Evolutionary conservation across 768 basidiomycete species (phyloP), one percentile per base, ranked within the genome.

Genomic region (Leccinum imitatum): DNA sequence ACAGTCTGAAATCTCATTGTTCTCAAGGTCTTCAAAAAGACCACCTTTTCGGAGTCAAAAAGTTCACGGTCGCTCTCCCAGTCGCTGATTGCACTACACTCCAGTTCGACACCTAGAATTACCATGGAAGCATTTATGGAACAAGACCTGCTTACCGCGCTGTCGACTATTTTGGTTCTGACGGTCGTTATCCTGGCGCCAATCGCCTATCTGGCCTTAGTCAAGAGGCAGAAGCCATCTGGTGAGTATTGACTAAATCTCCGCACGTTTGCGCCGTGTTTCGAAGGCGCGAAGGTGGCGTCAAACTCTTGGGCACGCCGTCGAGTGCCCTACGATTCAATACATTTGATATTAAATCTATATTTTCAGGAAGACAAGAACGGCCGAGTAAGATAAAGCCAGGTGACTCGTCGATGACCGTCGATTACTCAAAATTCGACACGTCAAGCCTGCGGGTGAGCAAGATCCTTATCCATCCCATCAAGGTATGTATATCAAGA

Each of bases 391-490:
- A 41, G 5, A 19, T 25, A 4, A 25, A n/a, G 48, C 31, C 44
- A 19, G 47, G 14, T 41, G 53, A 50, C 50, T 23, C 46, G 6
- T 21, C 56, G 17, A 41, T 41, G 48, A 15, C 35, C 10, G 60
- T 35, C 13, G 60, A 63, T 54, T 62, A 63, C 59, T 60, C 68
- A 0, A 53, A 6, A 48, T 76, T 74, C n/a, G 70, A 75, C 33
- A 72, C 67, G 1, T 69, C 72, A 52, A 73, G 63, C 60, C 68
- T 78, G 15, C 76, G 68, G 13, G 82, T 89, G 23, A 79, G 82
- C 0, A 85, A 82, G 68, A 81, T 89, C 21, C 62, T 87, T 37
- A 65, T 89, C 3, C 87, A 89, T 67, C 87, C 87, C 44, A 85
- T 89, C 74, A 89, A 89, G 79, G 87, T 63, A 51, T 46, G 87